Percentiles rank a stretch among this genome's conserved stretches.
phyloP scores from a whole-genome alignment of 129 eudicot genomes.

The Arctium lappa region DNA sequence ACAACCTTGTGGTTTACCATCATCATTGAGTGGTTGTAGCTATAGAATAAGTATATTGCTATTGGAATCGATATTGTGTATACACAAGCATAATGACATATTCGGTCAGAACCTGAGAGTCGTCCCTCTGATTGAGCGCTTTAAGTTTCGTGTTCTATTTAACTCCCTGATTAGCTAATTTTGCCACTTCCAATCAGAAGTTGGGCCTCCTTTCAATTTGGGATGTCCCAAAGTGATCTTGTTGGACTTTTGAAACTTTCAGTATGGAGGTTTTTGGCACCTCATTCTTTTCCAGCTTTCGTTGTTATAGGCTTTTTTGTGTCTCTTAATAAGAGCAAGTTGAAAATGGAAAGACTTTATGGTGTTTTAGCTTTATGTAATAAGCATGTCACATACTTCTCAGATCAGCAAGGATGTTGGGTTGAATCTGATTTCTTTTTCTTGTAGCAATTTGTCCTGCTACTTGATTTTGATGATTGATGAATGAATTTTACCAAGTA shows the following conservation, averaged over 20 bases:
- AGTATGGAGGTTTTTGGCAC: not conserved
- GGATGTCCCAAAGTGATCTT: not conserved
- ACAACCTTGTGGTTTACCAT: not conserved
- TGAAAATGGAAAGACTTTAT: not conserved
- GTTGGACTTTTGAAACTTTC: not conserved
- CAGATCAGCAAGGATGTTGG: not conserved
- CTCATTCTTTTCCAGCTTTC: not conserved
- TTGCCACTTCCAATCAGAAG: not conserved
- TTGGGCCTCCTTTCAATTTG: not conserved
- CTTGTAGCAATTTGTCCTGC: not conserved
- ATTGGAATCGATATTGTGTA: not conserved
- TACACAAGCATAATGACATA: not conserved
- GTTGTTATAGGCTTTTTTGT: not conserved
- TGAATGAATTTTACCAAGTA: not conserved
- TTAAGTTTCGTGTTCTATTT: not conserved
- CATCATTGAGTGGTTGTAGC: not conserved
- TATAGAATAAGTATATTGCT: not conserved
- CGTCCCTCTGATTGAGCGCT: not conserved
- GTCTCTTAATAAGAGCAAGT: slow-evolving; percentile 8
- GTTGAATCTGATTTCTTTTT: not conserved
- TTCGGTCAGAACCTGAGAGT: not conserved
- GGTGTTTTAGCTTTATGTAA: not conserved
- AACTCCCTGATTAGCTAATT: not conserved
- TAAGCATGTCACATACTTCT: not conserved
- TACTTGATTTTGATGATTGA: not conserved